Conservation (phyloP, 805 yeast species). For the Starmera pachycereana region DNA sequence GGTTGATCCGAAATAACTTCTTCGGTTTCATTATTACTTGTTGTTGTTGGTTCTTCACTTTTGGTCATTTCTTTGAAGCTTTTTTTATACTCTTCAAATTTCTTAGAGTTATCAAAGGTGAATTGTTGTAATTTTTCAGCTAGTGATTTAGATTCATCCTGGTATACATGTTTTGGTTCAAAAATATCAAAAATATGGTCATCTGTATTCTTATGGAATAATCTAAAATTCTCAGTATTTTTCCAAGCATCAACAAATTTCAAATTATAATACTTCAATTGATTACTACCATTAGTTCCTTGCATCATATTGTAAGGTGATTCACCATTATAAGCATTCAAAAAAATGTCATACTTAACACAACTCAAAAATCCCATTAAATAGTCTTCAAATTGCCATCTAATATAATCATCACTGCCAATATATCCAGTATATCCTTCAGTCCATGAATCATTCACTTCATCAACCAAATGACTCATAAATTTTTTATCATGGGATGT, state of each 20-base stretch:
- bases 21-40: constrained; percentile 2
- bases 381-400: constrained; percentile 87
- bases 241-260: constrained; percentile 45
- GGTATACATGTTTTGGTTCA: constrained; percentile 33
- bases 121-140: constrained; percentile 22
- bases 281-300: constrained; percentile 20
- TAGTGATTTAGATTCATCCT: constrained; percentile 10
- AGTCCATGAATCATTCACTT: constrained; percentile 29
- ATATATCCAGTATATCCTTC: constrained; percentile 38
- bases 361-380: constrained; percentile 64
- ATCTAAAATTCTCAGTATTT: constrained; percentile 39
- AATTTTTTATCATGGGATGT: constrained; percentile 65
- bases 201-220: constrained; percentile 50
- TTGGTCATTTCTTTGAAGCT: constrained; percentile 3
- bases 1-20: background rate
- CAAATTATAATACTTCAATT: constrained; percentile 30
- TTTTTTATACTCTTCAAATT: constrained; percentile 13
- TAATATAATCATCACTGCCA: constrained; percentile 81
- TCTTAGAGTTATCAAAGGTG: constrained; percentile 19
- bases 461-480: constrained; percentile 45
- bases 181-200: constrained; percentile 59
- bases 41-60: background rate
- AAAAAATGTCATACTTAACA: constrained; percentile 57
- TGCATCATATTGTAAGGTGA: constrained; percentile 22
- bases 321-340: constrained; percentile 25